phyloP scores from a whole-genome alignment of 441 rosid species.

The Pelargonium australe region DNA sequence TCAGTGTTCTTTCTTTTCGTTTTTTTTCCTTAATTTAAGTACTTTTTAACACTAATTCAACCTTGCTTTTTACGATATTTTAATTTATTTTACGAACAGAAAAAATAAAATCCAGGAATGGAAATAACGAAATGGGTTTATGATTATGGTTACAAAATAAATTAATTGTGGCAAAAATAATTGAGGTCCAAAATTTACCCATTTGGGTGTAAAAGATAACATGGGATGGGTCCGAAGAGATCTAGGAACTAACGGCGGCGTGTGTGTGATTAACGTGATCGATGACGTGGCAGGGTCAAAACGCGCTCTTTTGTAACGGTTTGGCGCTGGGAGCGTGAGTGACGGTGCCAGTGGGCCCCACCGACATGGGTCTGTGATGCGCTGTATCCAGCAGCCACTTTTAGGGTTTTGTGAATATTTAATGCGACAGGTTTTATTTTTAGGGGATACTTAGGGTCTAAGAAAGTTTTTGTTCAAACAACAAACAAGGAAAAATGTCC shows the following conservation, averaged over 20 bases:
- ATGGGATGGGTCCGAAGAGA: conserved; percentile 17
- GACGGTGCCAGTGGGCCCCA: background rate
- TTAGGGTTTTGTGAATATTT: background rate
- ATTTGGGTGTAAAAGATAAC: background rate
- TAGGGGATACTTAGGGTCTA: background rate
- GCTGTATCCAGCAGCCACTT: background rate
- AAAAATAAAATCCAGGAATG: background rate
- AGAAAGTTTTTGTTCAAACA: background rate
- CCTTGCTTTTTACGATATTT: background rate
- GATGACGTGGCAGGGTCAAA: conserved; percentile 35
- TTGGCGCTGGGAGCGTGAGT: conserved; percentile 3
- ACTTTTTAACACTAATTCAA: background rate
- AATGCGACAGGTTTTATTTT: background rate
- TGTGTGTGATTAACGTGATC: conserved; percentile 19
- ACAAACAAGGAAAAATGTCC: too few species aligned
- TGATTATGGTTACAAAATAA: too few species aligned
- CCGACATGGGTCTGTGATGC: background rate
- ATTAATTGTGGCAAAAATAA: background rate
- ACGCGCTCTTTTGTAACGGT: conserved; percentile 45
- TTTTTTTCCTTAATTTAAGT: conserved; percentile 1
- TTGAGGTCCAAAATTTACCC: background rate
- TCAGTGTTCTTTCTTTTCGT: too few species aligned
- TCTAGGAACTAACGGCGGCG: conserved; percentile 31
- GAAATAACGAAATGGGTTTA: background rate
- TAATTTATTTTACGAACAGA: background rate